A percentile compares a stretch with the other conserved stretches of the same genome.
Evolutionary conservation across 495 filamentous ascomycete species (phyloP).

Genomic region (Hypoxylon cercidicola): DNA sequence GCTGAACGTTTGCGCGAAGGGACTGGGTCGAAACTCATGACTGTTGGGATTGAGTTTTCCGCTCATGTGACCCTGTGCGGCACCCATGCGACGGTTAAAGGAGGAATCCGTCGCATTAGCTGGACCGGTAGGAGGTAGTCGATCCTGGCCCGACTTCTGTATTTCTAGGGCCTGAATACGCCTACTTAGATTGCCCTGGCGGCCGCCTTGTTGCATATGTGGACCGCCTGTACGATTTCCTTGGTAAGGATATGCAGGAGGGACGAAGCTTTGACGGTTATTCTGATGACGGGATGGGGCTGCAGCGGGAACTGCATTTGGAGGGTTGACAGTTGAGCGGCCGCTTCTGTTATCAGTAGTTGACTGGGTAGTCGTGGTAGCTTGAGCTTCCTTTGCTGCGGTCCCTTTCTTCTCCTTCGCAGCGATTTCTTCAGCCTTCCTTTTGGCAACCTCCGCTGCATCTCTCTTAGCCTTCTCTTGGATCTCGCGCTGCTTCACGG

Average conservation of each 20-base stretch:
- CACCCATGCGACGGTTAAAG: constrained; percentile 59
- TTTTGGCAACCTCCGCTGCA: constrained; percentile 65
- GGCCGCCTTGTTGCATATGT: constrained; percentile 46
- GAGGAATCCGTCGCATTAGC: constrained; percentile 58
- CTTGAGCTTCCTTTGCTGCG: constrained; percentile 47
- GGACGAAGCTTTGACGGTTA: constrained; percentile 33
- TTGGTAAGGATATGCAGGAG: constrained; percentile 37
- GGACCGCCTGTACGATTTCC: constrained; percentile 53
- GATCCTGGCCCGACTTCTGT: constrained; percentile 57
- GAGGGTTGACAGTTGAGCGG: constrained; percentile 39
- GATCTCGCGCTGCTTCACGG: constrained; percentile 89
- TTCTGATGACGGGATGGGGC: constrained; percentile 43
- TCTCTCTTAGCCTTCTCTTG: constrained; percentile 82
- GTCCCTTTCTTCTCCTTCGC: constrained; percentile 56
- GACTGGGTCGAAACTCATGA: constrained; percentile 84
- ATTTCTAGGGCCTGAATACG: constrained; percentile 58
- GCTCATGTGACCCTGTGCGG: constrained; percentile 58
- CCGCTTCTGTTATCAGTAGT: constrained; percentile 42
- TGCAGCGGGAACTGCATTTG: constrained; percentile 47
- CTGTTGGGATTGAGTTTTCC: constrained; percentile 84
- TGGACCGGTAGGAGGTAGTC: constrained; percentile 64
- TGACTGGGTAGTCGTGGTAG: constrained; percentile 42
- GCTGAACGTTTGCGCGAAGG: constrained; percentile 79
- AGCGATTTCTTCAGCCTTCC: constrained; percentile 48
- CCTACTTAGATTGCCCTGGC: constrained; percentile 51